phyloP scores from a whole-genome alignment of 768 basidiomycete genomes.

The Tulasnella calospora region DNA sequence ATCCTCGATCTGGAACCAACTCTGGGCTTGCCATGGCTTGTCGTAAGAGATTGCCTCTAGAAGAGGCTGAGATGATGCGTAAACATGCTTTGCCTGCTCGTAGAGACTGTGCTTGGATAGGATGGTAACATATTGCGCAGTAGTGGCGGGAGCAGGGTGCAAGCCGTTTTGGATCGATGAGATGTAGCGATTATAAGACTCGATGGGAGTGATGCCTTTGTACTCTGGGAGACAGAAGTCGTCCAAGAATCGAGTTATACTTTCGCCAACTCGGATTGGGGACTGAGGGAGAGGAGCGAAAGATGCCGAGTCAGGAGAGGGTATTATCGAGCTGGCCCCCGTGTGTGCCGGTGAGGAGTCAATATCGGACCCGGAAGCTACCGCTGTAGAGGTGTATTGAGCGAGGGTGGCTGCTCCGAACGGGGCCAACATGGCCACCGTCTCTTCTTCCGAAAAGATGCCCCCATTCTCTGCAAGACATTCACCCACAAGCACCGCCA shows the following conservation, averaged over 20 bases:
- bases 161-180: conserved; percentile 43
- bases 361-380: background rate
- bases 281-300: background rate
- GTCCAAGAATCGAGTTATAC: conserved; percentile 23
- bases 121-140: conserved; percentile 61
- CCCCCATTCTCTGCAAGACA: background rate
- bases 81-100: conserved; percentile 59
- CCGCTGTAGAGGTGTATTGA: background rate
- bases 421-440: background rate
- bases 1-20: conserved; percentile 80
- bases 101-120: conserved; percentile 61
- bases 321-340: background rate
- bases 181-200: conserved; percentile 51
- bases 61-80: conserved; percentile 60
- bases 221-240: conserved; percentile 29
- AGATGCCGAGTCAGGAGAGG: background rate
- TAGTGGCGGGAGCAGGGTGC: conserved; percentile 48
- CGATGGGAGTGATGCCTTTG: conserved; percentile 34
- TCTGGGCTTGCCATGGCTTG: conserved; percentile 44
- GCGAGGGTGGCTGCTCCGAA: conserved; percentile 5
- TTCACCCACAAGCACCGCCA: background rate
- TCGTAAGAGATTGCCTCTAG: conserved; percentile 48
- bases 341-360: background rate
- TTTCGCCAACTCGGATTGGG: background rate
- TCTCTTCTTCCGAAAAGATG: conserved; percentile 15